phyloP scores from a whole-genome alignment of 2,329 filamentous ascomycete species.

The Sporothrix sp. region DNA sequence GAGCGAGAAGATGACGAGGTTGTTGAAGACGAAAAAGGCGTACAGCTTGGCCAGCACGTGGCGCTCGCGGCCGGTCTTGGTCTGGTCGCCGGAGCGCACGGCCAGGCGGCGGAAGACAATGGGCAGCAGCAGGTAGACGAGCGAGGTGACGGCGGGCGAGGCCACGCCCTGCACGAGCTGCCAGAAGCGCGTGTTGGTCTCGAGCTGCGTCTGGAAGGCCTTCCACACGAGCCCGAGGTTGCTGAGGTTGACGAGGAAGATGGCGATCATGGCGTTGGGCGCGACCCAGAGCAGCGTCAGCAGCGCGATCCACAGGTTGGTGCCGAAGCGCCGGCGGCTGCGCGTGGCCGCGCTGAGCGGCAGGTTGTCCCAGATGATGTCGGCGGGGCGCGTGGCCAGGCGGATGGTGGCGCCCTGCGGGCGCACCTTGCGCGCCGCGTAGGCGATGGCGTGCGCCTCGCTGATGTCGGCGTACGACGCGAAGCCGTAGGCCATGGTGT shows the following conservation, averaged over 20 bases:
- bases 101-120: conserved; percentile 84
- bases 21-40: conserved; percentile 96
- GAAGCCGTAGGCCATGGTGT: conserved; percentile 86
- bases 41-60: conserved; percentile 89
- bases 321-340: conserved; percentile 63
- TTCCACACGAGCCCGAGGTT: conserved; percentile 76
- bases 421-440: conserved; percentile 68
- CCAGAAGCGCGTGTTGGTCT: conserved; percentile 59
- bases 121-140: conserved; percentile 79
- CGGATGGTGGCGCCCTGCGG: conserved; percentile 67
- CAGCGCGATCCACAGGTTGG: conserved; percentile 72
- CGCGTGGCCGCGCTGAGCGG: conserved; percentile 58
- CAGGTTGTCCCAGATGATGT: conserved; percentile 95
- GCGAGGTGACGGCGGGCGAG: conserved; percentile 76
- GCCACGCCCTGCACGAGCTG: conserved; percentile 84
- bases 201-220: conserved; percentile 58
- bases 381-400: conserved; percentile 76
- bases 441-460: conserved; percentile 82
- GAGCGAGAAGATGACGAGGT: conserved; percentile 84
- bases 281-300: conserved; percentile 80
- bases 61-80: conserved; percentile 83
- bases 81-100: conserved; percentile 74
- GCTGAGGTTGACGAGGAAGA: conserved; percentile 78
- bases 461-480: conserved; percentile 84
- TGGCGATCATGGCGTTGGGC: conserved; percentile 87